Percentiles rank a stretch among this genome's conserved stretches.
phyloP scores from a whole-genome alignment of 2,329 filamentous ascomycete genomes.

The Blastomyces gilchristii region DNA sequence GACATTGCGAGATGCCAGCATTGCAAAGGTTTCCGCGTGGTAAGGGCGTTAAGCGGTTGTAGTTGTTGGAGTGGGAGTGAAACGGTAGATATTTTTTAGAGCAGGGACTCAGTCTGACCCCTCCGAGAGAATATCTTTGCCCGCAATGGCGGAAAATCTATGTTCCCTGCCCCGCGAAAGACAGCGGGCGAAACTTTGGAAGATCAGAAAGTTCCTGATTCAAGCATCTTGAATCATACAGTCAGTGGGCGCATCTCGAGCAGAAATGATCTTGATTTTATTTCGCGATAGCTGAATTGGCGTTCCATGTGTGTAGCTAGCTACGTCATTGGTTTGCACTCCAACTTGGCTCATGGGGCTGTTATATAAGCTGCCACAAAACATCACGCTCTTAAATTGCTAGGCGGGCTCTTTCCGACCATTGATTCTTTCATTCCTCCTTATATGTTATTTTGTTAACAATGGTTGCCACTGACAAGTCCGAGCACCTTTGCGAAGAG shows the following conservation, averaged over 20 bases:
- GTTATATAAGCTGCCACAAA: neutral
- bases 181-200: neutral
- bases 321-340: neutral
- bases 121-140: no score
- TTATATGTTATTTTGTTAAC: neutral
- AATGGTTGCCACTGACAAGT: conserved; percentile 85
- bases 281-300: neutral
- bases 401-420: neutral
- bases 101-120: neutral
- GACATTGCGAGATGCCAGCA: conserved; percentile 20
- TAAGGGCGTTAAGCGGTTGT: neutral
- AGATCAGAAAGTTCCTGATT: neutral
- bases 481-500: conserved; percentile 80
- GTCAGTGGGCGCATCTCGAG: neutral
- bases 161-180: neutral
- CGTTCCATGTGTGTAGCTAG: neutral
- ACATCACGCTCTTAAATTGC: neutral
- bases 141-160: neutral
- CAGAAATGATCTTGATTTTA: neutral
- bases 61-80: neutral
- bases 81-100: neutral
- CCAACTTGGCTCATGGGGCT: neutral
- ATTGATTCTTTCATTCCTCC: neutral
- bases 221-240: neutral
- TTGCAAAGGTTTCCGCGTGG: neutral